Evolutionary conservation across 2,329 filamentous ascomycete species (phyloP), one percentile per base, ranked within the genome.

Genomic region (Esteya vermicola): DNA sequence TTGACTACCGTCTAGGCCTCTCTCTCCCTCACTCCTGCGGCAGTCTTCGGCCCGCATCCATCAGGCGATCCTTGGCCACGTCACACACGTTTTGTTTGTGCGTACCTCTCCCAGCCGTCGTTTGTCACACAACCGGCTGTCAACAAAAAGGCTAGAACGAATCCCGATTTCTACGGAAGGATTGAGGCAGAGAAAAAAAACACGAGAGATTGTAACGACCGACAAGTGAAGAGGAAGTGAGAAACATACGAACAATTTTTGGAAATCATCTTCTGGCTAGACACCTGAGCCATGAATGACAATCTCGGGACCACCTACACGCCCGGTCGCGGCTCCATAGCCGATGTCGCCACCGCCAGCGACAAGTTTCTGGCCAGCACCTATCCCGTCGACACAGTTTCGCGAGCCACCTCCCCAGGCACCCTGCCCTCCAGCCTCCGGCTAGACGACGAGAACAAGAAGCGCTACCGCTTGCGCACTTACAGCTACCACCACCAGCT

Each of bases 401-500:
- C 88, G 36, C 76, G 86, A 55, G 84, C 85, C 30, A 91, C 86
- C 33, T 89, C 86, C 2, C 88, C 88, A 4, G 85, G 85, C n/a
- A n/a, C n/a, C 46, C 61, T 70, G 50, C 72, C 70, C 48, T 72
- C 67, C 51, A 60, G 62, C 27, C 62, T 64, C 32, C 57, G 56
- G 50, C 52, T 57, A 28, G 60, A 66, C 47, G 67, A 70, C 46
- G 61, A 70, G 45, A 64, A 72, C 54, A 67, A 67, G 56, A 73
- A 72, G 57, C 69, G 82, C 48, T 83, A 86, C 56, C 79, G 89
- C 38, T 85, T 85, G 27, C 78, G 91, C 46, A 95, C 91, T 22
- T 98, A 91, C 57, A 85, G 85, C 45, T 98, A 98, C 66, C 85
- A 88, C 58, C 72, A 78, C 50, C 81, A 91, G 55, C 74, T 98